Conservation (phyloP, 2,329 filamentous ascomycete species). For the Diaporthe citri region DNA sequence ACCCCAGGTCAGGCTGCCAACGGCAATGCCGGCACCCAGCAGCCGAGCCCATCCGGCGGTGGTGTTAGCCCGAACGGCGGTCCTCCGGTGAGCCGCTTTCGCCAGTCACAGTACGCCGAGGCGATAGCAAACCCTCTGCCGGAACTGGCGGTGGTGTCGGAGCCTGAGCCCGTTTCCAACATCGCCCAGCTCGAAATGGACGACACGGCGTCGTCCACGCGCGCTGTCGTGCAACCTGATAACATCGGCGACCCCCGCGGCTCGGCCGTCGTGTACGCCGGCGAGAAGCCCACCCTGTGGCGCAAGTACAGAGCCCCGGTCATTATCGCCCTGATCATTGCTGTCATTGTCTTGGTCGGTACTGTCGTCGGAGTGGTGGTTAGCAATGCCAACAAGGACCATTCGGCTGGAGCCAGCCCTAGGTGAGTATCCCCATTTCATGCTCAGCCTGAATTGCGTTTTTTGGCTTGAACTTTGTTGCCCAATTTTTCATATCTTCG, state of each 20-base stretch:
- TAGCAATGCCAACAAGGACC: neutral
- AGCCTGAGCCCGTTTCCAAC: constrained; percentile 21
- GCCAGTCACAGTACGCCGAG: constrained; percentile 35
- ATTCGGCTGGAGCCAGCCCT: neutral
- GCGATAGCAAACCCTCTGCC: constrained; percentile 34
- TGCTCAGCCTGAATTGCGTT: no score
- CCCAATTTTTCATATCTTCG: neutral
- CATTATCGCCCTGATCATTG: constrained; percentile 8
- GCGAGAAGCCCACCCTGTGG: constrained; percentile 26
- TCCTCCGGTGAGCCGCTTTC: neutral
- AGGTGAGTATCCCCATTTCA: neutral
- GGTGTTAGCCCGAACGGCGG: neutral
- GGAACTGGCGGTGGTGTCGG: constrained; percentile 9
- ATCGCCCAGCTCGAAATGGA: neutral
- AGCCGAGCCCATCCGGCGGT: neutral
- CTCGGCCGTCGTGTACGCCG: constrained; percentile 30
- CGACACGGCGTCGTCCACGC: constrained; percentile 10
- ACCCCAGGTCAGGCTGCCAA: neutral
- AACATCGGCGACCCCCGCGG: constrained; percentile 34
- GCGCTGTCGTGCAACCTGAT: constrained; percentile 33
- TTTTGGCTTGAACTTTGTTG: neutral
- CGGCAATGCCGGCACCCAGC: neutral
- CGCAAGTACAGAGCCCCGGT: constrained; percentile 24
- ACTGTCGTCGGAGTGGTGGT: constrained; percentile 31
- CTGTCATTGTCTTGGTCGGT: constrained; percentile 13